phyloP scores from a whole-genome alignment of 2,329 filamentous ascomycete species.

The Alternaria gansuensis region DNA sequence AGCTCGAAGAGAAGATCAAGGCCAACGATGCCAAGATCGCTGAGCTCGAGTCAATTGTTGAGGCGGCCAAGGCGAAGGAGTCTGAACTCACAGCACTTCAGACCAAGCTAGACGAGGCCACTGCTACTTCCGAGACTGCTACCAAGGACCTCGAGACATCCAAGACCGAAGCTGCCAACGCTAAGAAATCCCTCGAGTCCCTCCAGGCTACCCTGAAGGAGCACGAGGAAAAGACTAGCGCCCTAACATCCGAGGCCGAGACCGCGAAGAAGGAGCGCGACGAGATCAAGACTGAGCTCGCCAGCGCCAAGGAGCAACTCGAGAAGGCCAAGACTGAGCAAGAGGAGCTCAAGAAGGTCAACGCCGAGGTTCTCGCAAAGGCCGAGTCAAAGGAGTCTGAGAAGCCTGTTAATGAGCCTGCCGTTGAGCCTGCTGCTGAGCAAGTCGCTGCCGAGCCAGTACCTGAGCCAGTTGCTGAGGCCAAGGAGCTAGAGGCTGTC shows the following conservation, averaged over 20 bases:
- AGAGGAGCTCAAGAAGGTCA: slow-evolving; percentile 29
- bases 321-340: slow-evolving; percentile 31
- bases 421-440: slow-evolving; percentile 6
- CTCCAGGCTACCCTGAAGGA: slow-evolving; percentile 26
- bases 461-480: slow-evolving; percentile 7
- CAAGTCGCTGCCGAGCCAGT: slow-evolving; percentile 2
- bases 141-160: slow-evolving; percentile 31
- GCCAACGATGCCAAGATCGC: slow-evolving; percentile 36
- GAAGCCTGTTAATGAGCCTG: slow-evolving; percentile 14
- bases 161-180: slow-evolving; percentile 27
- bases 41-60: slow-evolving; percentile 32
- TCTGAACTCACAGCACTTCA: slow-evolving; percentile 30
- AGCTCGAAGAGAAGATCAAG: slow-evolving; percentile 38
- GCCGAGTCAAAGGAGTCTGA: slow-evolving; percentile 31
- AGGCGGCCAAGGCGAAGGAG: slow-evolving; percentile 30
- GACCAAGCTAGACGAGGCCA: slow-evolving; percentile 30
- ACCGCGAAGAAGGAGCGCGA: slow-evolving; percentile 32
- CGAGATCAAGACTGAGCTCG: slow-evolving; percentile 32
- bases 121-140: slow-evolving; percentile 24
- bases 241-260: slow-evolving; percentile 26
- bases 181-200: slow-evolving; percentile 23
- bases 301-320: slow-evolving; percentile 32
- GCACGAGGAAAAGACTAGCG: slow-evolving; percentile 28
- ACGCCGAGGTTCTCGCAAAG: slow-evolving; percentile 28
- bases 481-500: neutral